Base-by-base conservation (phyloP, 108 stramenopile genomes). In the Skeletonema tropicum region DNA sequence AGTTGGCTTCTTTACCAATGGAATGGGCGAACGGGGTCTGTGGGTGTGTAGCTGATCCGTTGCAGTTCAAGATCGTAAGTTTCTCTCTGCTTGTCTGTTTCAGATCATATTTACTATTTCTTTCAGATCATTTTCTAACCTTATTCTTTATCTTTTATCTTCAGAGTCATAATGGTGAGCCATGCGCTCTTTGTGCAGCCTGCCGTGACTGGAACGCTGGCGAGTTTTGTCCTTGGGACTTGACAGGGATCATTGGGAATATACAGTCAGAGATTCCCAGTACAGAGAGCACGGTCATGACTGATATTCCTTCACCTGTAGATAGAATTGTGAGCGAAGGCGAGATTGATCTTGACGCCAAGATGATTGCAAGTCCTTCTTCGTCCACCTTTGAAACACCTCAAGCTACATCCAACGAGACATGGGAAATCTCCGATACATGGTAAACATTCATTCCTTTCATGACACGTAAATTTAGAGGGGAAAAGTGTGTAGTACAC, bases 161-260 rank as follows among this genome's bases (percentile, higher is more conserved):
- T 23, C 55, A 80, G 79, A 74, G 42, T 41, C 63, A 36, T 3
- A 39, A 41, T 39, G 66, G 25, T 48, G 68, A 64, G 52, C 79
- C 68, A 23, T 80, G 79, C 26, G 73, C 79, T 36, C 79, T 80
- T 10, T 80, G 79, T 55, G 73, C 79, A 3, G 79, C 79, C 31
- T 80, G 79, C 19, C 79, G 79, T 25, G 79, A 80, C 57, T 80
- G 79, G 79, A 80, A 80, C 68, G 55, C 66, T 10, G 79, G 79
- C 21, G 79, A 80, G 60, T 80, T 80, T 69, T 80, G 79, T 42
- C 79, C 79, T 26, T 80, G 79, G 79, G 79, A 80, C 33, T 73
- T 80, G 52, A 55, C 52, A 55, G 52, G 52, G 8, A 6, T 55
- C 23, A 55, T 55, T 5, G 52, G 52, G 23, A 55, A 55, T 23